Conservation (phyloP, 768 basidiomycete genomes). For the Russula sp. region DNA sequence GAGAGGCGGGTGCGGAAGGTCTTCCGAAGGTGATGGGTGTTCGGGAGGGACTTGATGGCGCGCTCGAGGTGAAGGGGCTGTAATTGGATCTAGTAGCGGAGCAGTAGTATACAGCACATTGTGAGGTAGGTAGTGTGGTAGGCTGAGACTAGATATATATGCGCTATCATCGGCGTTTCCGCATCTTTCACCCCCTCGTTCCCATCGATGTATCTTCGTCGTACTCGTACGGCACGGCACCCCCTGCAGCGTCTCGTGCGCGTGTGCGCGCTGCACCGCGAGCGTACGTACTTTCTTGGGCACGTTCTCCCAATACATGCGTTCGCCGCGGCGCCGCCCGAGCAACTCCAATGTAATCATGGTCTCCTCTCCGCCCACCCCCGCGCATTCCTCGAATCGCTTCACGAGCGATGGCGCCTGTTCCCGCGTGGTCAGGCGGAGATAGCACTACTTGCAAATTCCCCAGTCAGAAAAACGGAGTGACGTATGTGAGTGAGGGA, state of each 20-base stretch:
- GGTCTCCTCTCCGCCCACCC: conserved; percentile 35
- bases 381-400: conserved; percentile 35
- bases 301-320: conserved; percentile 80
- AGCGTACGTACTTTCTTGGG: conserved; percentile 62
- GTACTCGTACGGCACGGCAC: not conserved
- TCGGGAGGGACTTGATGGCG: conserved; percentile 31
- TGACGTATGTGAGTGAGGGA: too few relatives aligned
- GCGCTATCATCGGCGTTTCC: not conserved
- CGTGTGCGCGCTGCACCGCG: conserved; percentile 47
- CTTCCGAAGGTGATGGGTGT: conserved; percentile 30
- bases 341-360: conserved; percentile 52
- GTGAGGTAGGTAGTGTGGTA: not conserved
- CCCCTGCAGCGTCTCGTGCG: not conserved
- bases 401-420: conserved; percentile 40
- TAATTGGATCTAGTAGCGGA: not conserved
- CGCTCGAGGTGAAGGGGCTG: conserved; percentile 6
- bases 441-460: conserved; percentile 48
- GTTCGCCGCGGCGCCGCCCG: conserved; percentile 49
- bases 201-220: not conserved
- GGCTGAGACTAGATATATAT: too few relatives aligned
- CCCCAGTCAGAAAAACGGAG: too few relatives aligned
- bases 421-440: conserved; percentile 56
- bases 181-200: not conserved
- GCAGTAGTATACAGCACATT: too few relatives aligned
- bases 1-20: too few relatives aligned